Evolutionary conservation across 257 asterid species (phyloP).

Genomic region (Cordia subcordata): DNA sequence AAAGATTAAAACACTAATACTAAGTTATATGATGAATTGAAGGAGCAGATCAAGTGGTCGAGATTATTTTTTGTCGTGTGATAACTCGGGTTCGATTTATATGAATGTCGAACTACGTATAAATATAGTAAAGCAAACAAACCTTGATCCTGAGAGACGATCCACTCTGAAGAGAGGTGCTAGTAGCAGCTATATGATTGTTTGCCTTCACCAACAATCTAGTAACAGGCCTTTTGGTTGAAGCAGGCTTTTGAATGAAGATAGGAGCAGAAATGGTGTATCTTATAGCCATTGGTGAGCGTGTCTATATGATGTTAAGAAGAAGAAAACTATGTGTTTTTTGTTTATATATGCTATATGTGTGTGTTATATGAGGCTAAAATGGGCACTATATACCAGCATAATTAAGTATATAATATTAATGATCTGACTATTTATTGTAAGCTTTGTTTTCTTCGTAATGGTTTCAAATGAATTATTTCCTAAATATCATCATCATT

Average conservation of each 20-base stretch:
- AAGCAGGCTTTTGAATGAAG: constrained; percentile 11
- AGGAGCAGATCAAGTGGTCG: too few relatives aligned
- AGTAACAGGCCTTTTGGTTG: constrained; percentile 12
- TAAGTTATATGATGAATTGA: too few relatives aligned
- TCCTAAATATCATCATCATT: constrained; percentile 36
- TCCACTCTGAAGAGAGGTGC: constrained; percentile 31
- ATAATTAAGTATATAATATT: not conserved
- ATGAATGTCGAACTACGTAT: too few relatives aligned
- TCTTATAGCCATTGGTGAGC: constrained; percentile 46
- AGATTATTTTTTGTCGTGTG: too few relatives aligned
- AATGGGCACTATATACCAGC: not conserved
- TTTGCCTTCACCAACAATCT: constrained; percentile 37
- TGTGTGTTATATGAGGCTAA: not conserved
- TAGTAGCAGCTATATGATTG: constrained; percentile 23
- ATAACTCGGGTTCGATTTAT: too few relatives aligned
- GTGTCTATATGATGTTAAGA: constrained; percentile 2
- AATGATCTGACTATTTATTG: not conserved
- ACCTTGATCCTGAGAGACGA: constrained; percentile 37
- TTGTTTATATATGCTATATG: not conserved
- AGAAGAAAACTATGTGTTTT: not conserved
- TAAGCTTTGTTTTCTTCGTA: not conserved
- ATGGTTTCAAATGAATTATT: constrained; percentile 1
- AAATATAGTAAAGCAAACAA: not conserved
- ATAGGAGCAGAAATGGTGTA: constrained; percentile 19
- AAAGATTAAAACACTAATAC: not conserved